A percentile compares a stretch with the other conserved stretches of the same genome.
Evolutionary conservation across 352 stramenopile species (phyloP).

Genomic region (Globisporangium okanoganense): DNA sequence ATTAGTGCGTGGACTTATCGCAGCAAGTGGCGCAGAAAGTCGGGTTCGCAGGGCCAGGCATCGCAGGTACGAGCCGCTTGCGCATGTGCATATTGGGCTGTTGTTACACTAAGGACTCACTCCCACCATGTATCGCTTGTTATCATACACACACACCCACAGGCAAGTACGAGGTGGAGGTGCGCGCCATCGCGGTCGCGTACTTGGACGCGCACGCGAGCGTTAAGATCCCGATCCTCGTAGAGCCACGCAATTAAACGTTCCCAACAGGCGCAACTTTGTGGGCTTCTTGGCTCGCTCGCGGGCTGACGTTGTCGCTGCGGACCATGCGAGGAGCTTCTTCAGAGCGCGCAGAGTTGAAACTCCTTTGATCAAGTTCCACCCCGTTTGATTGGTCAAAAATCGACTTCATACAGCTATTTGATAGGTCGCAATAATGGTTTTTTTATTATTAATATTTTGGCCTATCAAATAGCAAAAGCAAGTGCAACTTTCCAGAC

Average conservation of each 20-base stretch:
- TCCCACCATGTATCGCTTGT: not conserved
- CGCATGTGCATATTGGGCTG: not conserved
- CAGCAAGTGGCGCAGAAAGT: slow-evolving; percentile 43
- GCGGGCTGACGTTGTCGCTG: too few relatives aligned
- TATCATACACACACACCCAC: not conserved
- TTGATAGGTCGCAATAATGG: too few relatives aligned
- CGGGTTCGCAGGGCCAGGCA: slow-evolving; percentile 62
- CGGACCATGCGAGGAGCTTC: too few relatives aligned
- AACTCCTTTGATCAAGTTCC: too few relatives aligned
- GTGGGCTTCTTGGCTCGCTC: too few relatives aligned
- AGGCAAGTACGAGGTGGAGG: slow-evolving; percentile 74
- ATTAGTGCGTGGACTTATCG: slow-evolving; percentile 48
- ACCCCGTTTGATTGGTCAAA: too few relatives aligned
- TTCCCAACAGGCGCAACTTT: too few relatives aligned
- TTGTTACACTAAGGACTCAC: not conserved
- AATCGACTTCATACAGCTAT: too few relatives aligned
- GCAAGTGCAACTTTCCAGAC: too few relatives aligned
- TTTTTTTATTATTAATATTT: too few relatives aligned
- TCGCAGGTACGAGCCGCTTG: slow-evolving; percentile 29
- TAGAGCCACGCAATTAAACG: slow-evolving; percentile 22
- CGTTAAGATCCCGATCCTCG: slow-evolving; percentile 28
- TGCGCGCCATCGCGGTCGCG: slow-evolving; percentile 58
- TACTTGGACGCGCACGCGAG: slow-evolving; percentile 63
- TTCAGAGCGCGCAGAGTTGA: too few relatives aligned
- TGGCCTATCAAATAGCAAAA: too few relatives aligned